phyloP scores from a whole-genome alignment of 116 monocot genomes.

The Papilionanthe hybrid region DNA sequence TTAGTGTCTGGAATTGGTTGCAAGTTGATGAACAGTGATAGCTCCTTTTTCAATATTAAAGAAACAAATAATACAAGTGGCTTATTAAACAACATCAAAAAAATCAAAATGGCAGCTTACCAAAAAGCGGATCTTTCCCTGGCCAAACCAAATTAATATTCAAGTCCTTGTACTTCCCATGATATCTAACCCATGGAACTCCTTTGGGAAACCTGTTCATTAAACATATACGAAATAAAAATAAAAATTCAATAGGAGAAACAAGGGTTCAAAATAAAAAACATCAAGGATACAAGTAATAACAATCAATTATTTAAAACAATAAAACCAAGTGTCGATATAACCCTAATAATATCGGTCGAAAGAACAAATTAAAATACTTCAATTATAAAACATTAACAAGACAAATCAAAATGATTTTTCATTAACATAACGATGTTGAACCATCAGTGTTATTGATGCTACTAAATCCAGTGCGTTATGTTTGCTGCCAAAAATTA shows the following conservation, averaged over 20 bases:
- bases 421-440: neutral
- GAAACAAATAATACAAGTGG: neutral
- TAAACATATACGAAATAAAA: conserved; percentile 1
- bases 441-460: neutral
- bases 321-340: neutral
- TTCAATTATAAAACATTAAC: conserved; percentile 2
- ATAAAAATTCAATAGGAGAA: neutral
- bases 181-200: conserved; percentile 88
- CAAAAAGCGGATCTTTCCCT: conserved; percentile 67
- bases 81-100: neutral
- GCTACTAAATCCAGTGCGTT: neutral
- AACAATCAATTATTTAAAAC: neutral
- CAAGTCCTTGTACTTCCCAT: conserved; percentile 71
- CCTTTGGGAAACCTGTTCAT: conserved; percentile 72
- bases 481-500: neutral
- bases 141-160: conserved; percentile 69
- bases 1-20: neutral
- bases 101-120: conserved; percentile 30
- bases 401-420: neutral
- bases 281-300: neutral
- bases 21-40: neutral
- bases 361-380: neutral
- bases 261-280: neutral
- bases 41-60: neutral
- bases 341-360: neutral